phyloP scores from a whole-genome alignment of 2,329 filamentous ascomycete genomes.

The Trichoderma sp. region DNA sequence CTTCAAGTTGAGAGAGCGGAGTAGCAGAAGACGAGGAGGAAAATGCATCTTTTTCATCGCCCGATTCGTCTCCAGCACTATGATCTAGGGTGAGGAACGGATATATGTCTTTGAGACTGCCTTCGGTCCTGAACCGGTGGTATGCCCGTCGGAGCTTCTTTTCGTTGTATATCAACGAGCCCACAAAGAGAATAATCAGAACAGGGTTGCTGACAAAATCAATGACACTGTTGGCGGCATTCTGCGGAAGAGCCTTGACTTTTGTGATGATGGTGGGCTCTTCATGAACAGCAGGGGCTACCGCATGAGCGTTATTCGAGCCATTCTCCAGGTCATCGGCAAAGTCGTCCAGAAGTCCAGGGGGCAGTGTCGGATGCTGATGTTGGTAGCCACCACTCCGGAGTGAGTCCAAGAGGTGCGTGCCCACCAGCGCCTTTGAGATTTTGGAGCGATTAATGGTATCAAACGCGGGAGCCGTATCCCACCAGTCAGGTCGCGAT shows the following conservation, averaged over 20 bases:
- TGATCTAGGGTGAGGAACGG: background rate
- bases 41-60: slow-evolving; percentile 7
- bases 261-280: slow-evolving; percentile 51
- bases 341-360: slow-evolving; percentile 35
- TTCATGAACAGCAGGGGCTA: slow-evolving; percentile 34
- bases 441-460: slow-evolving; percentile 50
- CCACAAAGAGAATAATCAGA: slow-evolving; percentile 49
- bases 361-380: slow-evolving; percentile 42
- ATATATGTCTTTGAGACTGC: slow-evolving; percentile 34
- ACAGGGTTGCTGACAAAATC: slow-evolving; percentile 60
- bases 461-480: slow-evolving; percentile 45
- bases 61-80: slow-evolving; percentile 1
- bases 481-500: slow-evolving; percentile 50
- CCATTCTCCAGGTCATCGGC: slow-evolving; percentile 39
- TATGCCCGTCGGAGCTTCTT: slow-evolving; percentile 49
- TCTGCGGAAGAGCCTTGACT: slow-evolving; percentile 53
- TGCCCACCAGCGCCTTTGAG: slow-evolving; percentile 67
- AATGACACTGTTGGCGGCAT: slow-evolving; percentile 51
- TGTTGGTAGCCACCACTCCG: slow-evolving; percentile 39
- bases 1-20: background rate
- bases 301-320: slow-evolving; percentile 36
- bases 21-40: background rate
- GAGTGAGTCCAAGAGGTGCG: slow-evolving; percentile 60
- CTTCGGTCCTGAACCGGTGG: slow-evolving; percentile 37
- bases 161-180: slow-evolving; percentile 47